Conservation (phyloP, 2,329 filamentous ascomycete species). For the Monosporascus sp. region DNA sequence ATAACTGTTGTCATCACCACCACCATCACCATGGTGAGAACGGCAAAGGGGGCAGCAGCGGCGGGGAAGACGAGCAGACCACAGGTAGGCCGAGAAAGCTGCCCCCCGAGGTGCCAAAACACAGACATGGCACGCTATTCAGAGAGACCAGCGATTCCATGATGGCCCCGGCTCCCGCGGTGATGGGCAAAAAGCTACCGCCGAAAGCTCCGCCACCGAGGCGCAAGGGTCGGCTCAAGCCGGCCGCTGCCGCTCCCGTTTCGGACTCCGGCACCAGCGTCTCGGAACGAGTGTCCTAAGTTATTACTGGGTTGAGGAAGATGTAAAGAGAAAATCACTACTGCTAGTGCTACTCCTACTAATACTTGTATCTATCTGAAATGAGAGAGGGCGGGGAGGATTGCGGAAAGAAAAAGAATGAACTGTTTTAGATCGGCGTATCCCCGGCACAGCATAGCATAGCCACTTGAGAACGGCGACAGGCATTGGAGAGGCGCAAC, state of each 20-base stretch:
- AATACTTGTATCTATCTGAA: not conserved
- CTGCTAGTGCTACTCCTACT: not conserved
- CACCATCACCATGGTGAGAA: not conserved
- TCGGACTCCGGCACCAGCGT: slow-evolving; percentile 17
- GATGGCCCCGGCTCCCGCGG: slow-evolving; percentile 4
- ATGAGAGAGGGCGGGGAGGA: too few relatives aligned
- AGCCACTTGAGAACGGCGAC: too few relatives aligned
- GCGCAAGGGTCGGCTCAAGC: slow-evolving; percentile 37
- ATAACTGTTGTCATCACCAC: not conserved
- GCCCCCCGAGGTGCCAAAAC: slow-evolving; percentile 50
- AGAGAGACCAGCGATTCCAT: slow-evolving; percentile 15
- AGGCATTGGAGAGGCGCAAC: too few relatives aligned
- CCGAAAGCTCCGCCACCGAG: slow-evolving; percentile 34
- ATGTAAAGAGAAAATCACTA: too few relatives aligned
- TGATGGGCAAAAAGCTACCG: slow-evolving; percentile 23
- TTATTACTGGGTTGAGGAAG: too few relatives aligned
- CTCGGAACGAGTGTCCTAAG: slow-evolving; percentile 11
- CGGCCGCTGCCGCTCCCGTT: slow-evolving; percentile 7
- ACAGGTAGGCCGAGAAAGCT: slow-evolving; percentile 37
- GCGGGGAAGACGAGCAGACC: slow-evolving; percentile 1
- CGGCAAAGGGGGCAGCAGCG: too few relatives aligned
- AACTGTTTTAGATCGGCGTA: too few relatives aligned
- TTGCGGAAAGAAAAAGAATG: too few relatives aligned
- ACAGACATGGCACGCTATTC: slow-evolving; percentile 46
- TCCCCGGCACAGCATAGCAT: too few relatives aligned